phyloP scores from a whole-genome alignment of 2,329 filamentous ascomycete species.

The Diaporthe sp. region DNA sequence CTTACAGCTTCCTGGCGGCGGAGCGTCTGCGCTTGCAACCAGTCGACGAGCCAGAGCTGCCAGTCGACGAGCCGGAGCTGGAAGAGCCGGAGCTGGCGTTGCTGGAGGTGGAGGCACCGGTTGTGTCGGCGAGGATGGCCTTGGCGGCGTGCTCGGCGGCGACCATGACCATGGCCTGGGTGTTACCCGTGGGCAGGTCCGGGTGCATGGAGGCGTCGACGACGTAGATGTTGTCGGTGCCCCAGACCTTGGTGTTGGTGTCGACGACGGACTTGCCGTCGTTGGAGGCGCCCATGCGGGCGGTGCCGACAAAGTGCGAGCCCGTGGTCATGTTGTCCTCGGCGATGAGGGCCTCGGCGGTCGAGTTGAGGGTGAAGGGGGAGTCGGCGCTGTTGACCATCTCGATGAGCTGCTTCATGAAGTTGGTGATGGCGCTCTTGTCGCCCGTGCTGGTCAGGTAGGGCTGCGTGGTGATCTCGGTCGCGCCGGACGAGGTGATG shows the following conservation, averaged over 20 bases:
- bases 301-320: slow-evolving; percentile 49
- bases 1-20: slow-evolving; percentile 30
- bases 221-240: slow-evolving; percentile 72
- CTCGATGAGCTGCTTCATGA: slow-evolving; percentile 45
- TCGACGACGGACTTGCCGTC: slow-evolving; percentile 50
- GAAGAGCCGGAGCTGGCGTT: slow-evolving; percentile 15
- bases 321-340: slow-evolving; percentile 41
- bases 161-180: slow-evolving; percentile 57
- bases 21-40: slow-evolving; percentile 37
- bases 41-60: background rate
- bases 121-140: slow-evolving; percentile 38
- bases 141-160: slow-evolving; percentile 53
- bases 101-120: slow-evolving; percentile 33
- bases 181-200: slow-evolving; percentile 73
- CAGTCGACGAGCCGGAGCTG: slow-evolving; percentile 6
- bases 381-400: slow-evolving; percentile 44
- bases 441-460: slow-evolving; percentile 51
- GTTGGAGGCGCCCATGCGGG: slow-evolving; percentile 48
- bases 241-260: slow-evolving; percentile 62
- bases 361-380: slow-evolving; percentile 42
- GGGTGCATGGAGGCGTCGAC: slow-evolving; percentile 75
- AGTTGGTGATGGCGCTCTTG: slow-evolving; percentile 45
- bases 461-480: slow-evolving; percentile 55
- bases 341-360: slow-evolving; percentile 38
- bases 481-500: slow-evolving; percentile 54